Conservation (phyloP, 1,284 basidiomycete genomes). For the Megacollybia platyphylla region DNA sequence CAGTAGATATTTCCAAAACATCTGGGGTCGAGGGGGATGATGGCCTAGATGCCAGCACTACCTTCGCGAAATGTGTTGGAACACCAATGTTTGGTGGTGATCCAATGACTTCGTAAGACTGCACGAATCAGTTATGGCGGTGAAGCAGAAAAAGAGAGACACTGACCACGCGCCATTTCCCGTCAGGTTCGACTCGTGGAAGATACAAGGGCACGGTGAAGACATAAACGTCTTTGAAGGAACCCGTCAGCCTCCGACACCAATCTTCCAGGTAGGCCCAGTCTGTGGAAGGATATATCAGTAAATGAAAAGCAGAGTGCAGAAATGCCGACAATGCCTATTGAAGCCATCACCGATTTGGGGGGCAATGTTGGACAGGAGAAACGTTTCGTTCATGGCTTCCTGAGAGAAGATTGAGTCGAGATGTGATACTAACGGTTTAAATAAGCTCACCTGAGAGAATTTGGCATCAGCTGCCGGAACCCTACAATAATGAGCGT, state of each 20-base stretch:
- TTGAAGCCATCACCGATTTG: conserved; percentile 98
- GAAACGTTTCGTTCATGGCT: conserved; percentile 97
- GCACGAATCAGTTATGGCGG: conserved; percentile 2
- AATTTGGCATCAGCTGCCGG: conserved; percentile 95
- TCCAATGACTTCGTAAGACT: conserved; percentile 93
- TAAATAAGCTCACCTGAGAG: conserved; percentile 41
- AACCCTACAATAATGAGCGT: conserved; percentile 40
- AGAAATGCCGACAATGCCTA: conserved; percentile 64
- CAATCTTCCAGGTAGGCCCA: conserved; percentile 97
- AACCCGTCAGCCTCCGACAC: conserved; percentile 78
- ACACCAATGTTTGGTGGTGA: conserved; percentile 83
- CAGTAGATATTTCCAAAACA: conserved; percentile 66
- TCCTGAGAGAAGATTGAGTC: conserved; percentile 28
- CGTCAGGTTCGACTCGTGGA: conserved; percentile 73
- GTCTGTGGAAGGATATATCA: conserved; percentile 33
- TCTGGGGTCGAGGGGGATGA: conserved; percentile 63
- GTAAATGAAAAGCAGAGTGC: background rate
- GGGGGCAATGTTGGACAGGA: conserved; percentile 92
- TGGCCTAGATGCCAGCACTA: conserved; percentile 72
- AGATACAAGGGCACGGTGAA: conserved; percentile 98
- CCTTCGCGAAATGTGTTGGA: conserved; percentile 98
- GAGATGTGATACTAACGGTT: background rate
- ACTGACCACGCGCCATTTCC: conserved; percentile 89
- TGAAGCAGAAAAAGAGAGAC: conserved; percentile 1
- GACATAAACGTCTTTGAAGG: conserved; percentile 90